Evolutionary conservation across 2,329 filamentous ascomycete species (phyloP).

Genomic region (Pseudopithomyces maydicus): DNA sequence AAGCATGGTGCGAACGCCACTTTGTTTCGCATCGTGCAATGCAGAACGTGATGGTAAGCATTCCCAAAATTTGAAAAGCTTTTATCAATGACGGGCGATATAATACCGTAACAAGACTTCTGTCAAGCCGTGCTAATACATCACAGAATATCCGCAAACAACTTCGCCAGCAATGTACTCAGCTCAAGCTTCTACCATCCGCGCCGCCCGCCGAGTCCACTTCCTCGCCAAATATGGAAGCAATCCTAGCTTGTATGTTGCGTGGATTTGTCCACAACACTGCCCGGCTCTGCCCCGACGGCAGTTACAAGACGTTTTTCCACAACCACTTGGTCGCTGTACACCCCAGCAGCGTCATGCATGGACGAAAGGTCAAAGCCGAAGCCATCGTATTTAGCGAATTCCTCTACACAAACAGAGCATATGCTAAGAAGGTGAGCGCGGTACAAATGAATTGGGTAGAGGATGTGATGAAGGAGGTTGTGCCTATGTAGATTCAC

Average conservation of each 20-base stretch:
- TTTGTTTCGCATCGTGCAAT: slow-evolving; percentile 67
- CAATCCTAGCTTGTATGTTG: slow-evolving; percentile 63
- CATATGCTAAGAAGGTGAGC: slow-evolving; percentile 66
- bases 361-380: slow-evolving; percentile 62
- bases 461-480: slow-evolving; percentile 53
- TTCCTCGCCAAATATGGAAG: slow-evolving; percentile 52
- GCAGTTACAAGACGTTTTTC: slow-evolving; percentile 64
- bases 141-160: slow-evolving; percentile 63
- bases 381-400: slow-evolving; percentile 70
- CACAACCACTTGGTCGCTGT: slow-evolving; percentile 68
- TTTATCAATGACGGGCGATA: background rate
- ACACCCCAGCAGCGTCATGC: slow-evolving; percentile 65
- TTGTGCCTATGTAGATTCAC: slow-evolving; percentile 10
- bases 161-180: slow-evolving; percentile 60
- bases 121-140: slow-evolving; percentile 23
- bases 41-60: slow-evolving; percentile 63
- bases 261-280: slow-evolving; percentile 65
- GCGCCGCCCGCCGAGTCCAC: slow-evolving; percentile 16
- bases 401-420: slow-evolving; percentile 68
- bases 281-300: slow-evolving; percentile 63
- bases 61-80: background rate
- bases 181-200: slow-evolving; percentile 48
- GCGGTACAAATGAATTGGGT: slow-evolving; percentile 68
- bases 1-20: slow-evolving; percentile 63
- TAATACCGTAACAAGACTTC: too few relatives aligned